Conservation (phyloP, 345 rosid genomes). For the Hibiscus tridactylites region DNA sequence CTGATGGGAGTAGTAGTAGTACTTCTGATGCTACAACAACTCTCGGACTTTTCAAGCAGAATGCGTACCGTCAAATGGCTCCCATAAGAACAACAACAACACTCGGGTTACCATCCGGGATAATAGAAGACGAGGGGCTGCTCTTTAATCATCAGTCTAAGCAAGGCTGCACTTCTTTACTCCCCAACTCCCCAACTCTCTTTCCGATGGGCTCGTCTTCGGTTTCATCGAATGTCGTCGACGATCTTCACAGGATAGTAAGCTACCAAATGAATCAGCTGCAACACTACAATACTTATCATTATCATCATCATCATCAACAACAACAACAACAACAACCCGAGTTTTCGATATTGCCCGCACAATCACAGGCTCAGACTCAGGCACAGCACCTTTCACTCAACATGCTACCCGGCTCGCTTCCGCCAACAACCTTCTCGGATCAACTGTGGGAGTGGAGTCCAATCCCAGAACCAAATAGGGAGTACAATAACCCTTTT, state of each 20-base stretch:
- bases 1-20: conserved; percentile 44
- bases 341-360: conserved; percentile 26
- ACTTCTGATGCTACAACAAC: conserved; percentile 59
- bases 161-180: conserved; percentile 16
- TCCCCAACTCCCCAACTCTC: conserved; percentile 16
- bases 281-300: conserved; percentile 19
- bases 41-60: conserved; percentile 53
- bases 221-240: conserved; percentile 26
- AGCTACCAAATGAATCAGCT: conserved; percentile 46
- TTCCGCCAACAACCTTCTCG: conserved; percentile 40
- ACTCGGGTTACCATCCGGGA: conserved; percentile 14
- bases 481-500: conserved; percentile 49
- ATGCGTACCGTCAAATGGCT: conserved; percentile 36
- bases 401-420: conserved; percentile 34
- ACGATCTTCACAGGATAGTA: conserved; percentile 68
- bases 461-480: conserved; percentile 53
- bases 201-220: conserved; percentile 21
- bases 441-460: conserved; percentile 87
- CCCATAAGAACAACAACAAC: conserved; percentile 10
- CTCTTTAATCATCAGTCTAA: conserved; percentile 17
- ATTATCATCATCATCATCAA: conserved; percentile 20
- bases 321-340: conserved; percentile 26
- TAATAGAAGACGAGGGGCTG: conserved; percentile 29
- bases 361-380: conserved; percentile 29
- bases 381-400: conserved; percentile 21